A percentile compares a stretch with the other conserved stretches of the same genome.
phyloP scores from a whole-genome alignment of 495 filamentous ascomycete species.

The Trichoderma gamsii region DNA sequence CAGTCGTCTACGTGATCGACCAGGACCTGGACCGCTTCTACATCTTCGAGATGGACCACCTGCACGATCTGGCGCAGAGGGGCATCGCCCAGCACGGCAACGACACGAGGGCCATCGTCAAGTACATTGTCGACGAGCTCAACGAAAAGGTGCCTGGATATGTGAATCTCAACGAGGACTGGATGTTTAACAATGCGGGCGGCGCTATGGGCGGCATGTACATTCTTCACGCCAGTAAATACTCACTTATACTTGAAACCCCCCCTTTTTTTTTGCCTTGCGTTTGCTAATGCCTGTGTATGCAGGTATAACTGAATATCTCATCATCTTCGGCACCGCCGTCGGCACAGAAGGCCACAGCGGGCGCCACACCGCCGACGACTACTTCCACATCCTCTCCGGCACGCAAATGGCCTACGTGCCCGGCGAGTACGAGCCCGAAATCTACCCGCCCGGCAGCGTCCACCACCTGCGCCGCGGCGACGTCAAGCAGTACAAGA shows the following conservation, averaged over 20 bases:
- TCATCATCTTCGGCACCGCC: constrained; percentile 80
- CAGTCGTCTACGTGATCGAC: constrained; percentile 58
- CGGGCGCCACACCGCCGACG: constrained; percentile 80
- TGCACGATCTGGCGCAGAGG: constrained; percentile 61
- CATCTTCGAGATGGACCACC: constrained; percentile 62
- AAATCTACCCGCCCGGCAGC: constrained; percentile 67
- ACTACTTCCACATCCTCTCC: constrained; percentile 84
- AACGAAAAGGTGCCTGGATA: constrained; percentile 38
- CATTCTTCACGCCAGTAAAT: constrained; percentile 73
- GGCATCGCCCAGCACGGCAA: constrained; percentile 63
- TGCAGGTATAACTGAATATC: constrained; percentile 62
- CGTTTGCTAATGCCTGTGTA: too few species aligned
- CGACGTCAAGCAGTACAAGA: constrained; percentile 78
- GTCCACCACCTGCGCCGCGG: constrained; percentile 75
- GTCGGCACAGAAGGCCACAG: constrained; percentile 83
- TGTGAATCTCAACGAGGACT: constrained; percentile 52
- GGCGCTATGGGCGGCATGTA: constrained; percentile 89
- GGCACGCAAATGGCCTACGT: constrained; percentile 69
- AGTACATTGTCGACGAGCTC: constrained; percentile 57
- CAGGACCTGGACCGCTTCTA: constrained; percentile 67
- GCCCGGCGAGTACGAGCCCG: constrained; percentile 62
- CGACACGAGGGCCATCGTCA: constrained; percentile 61
- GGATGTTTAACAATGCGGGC: constrained; percentile 71
- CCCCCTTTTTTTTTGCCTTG: too few species aligned
- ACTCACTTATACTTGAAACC: neutral